These are phyloP conservation scores for Trametes versicolor DNA, from an alignment of 1,284 basidiomycete genomes.

Conservation along the genomic window DNA sequence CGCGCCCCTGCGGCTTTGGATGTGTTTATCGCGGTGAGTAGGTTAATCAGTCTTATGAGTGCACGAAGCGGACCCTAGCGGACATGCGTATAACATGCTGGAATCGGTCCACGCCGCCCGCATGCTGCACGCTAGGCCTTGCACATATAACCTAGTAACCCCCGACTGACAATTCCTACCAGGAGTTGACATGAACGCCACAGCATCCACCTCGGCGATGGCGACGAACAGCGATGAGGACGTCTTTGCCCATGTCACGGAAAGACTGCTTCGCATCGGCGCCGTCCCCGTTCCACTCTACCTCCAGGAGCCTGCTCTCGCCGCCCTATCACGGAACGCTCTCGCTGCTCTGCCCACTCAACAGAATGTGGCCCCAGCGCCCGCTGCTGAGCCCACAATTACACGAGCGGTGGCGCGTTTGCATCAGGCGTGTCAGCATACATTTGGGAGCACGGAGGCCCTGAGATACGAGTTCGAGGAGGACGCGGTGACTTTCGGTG, in stretches of 20 bases:
- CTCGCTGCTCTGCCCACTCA: neutral
- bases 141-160: neutral
- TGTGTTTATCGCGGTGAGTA: neutral
- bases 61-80: neutral
- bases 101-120: neutral
- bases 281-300: conserved; percentile 19
- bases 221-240: neutral
- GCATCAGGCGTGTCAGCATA: conserved; percentile 54
- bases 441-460: conserved; percentile 49
- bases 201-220: neutral
- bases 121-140: neutral
- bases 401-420: conserved; percentile 40
- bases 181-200: conserved; percentile 10
- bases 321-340: conserved; percentile 3
- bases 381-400: conserved; percentile 8
- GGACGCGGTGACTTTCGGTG: conserved; percentile 47
- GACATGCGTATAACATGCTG: neutral
- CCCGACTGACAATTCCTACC: neutral
- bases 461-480: conserved; percentile 58
- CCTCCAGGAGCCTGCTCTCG: conserved; percentile 20
- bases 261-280: conserved; percentile 24
- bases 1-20: no score
- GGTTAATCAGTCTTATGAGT: neutral
- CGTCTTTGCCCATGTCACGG: conserved; percentile 17
- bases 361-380: neutral